phyloP scores from a whole-genome alignment of 306 rosid genomes.

The Medicago ruthenica region DNA sequence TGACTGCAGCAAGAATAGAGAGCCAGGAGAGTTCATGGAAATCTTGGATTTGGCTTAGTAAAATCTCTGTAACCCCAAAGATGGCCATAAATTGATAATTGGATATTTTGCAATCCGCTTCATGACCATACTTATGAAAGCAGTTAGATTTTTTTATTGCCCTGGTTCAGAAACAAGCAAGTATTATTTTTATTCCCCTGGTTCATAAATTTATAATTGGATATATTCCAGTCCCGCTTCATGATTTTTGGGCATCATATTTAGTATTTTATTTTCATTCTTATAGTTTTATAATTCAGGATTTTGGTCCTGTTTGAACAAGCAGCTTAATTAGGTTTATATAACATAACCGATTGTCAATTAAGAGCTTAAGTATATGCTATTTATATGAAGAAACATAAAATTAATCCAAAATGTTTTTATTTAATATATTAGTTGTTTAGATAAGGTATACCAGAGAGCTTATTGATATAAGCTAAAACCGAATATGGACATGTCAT shows the following conservation, averaged over 20 bases:
- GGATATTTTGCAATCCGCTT: slow-evolving; percentile 17
- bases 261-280: too few relatives aligned
- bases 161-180: slow-evolving; percentile 38
- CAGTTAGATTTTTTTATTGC: slow-evolving; percentile 52
- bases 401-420: too few relatives aligned
- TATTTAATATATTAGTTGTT: too few relatives aligned
- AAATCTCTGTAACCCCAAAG: slow-evolving; percentile 42
- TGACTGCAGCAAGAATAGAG: slow-evolving; percentile 48
- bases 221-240: too few relatives aligned
- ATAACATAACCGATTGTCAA: not conserved
- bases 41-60: slow-evolving; percentile 53
- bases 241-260: too few relatives aligned
- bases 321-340: not conserved
- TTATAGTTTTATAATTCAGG: too few relatives aligned
- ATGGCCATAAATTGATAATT: slow-evolving; percentile 36
- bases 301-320: not conserved
- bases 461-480: not conserved
- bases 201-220: too few relatives aligned
- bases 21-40: slow-evolving; percentile 52
- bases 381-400: too few relatives aligned
- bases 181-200: not conserved
- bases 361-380: too few relatives aligned
- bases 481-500: not conserved
- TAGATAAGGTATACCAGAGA: not conserved
- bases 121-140: slow-evolving; percentile 48